Evolutionary conservation across 805 yeast species (phyloP).

Genomic region (Candida maltosa): DNA sequence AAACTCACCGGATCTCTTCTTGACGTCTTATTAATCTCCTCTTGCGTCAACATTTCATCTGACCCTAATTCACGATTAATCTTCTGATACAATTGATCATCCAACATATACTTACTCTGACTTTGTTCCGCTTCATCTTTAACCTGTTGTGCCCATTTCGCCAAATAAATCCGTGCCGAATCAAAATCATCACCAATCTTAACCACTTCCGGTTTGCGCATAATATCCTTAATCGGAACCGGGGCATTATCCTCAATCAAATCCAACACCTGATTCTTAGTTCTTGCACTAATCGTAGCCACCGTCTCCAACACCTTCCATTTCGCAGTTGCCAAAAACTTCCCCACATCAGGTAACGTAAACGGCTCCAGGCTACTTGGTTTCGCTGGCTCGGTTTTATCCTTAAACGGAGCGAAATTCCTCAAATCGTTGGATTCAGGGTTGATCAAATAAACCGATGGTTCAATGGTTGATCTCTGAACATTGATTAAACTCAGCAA

Average conservation of each 20-base stretch:
- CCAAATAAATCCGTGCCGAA: slow-evolving; percentile 85
- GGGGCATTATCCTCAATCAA: slow-evolving; percentile 68
- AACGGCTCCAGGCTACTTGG: slow-evolving; percentile 14
- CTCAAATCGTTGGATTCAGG: slow-evolving; percentile 67
- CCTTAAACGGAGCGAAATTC: slow-evolving; percentile 46
- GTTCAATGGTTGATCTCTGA: slow-evolving; percentile 69
- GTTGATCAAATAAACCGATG: slow-evolving; percentile 69
- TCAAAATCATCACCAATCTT: slow-evolving; percentile 87
- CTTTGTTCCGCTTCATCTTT: slow-evolving; percentile 82
- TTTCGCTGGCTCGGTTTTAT: slow-evolving; percentile 17
- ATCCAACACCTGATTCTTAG: slow-evolving; percentile 53
- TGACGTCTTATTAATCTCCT: slow-evolving; percentile 58
- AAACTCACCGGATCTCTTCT: slow-evolving; percentile 64
- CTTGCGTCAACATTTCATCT: slow-evolving; percentile 53
- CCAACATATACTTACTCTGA: slow-evolving; percentile 47
- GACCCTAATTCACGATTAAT: slow-evolving; percentile 61
- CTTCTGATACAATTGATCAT: slow-evolving; percentile 57
- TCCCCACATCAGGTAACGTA: slow-evolving; percentile 37
- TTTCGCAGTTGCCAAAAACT: slow-evolving; percentile 62
- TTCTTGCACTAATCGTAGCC: slow-evolving; percentile 64
- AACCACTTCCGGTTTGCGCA: slow-evolving; percentile 76
- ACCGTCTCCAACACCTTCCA: slow-evolving; percentile 86
- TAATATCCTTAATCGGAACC: slow-evolving; percentile 50
- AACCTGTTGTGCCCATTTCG: slow-evolving; percentile 94
- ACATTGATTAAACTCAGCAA: slow-evolving; percentile 56